phyloP scores from a whole-genome alignment of 371 early-diverging fungal species.

The Batrachochytrium dendrobatidis region DNA sequence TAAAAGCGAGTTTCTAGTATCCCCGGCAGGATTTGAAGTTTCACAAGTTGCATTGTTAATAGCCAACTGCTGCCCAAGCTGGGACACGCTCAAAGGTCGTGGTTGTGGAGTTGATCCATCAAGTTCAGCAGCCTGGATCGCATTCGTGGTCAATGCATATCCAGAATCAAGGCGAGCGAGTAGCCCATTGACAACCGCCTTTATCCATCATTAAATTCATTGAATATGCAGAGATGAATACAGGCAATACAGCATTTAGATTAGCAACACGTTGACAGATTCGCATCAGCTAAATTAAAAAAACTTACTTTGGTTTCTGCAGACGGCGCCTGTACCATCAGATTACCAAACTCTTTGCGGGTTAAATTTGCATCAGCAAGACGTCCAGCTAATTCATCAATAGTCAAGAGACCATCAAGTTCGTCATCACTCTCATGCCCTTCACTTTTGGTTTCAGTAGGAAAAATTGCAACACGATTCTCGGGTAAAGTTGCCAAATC shows the following conservation, averaged over 20 bases:
- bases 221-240: background rate
- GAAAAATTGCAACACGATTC: background rate
- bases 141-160: background rate
- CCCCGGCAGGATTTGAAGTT: background rate
- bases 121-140: background rate
- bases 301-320: background rate
- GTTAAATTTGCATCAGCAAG: background rate
- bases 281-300: no score
- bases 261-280: background rate
- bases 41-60: no score
- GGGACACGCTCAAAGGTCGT: no score
- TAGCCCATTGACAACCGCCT: conserved; percentile 1
- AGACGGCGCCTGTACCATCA: background rate
- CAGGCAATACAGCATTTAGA: background rate
- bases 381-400: background rate
- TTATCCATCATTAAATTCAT: background rate
- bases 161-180: background rate
- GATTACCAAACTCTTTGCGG: background rate
- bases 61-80: background rate
- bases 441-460: background rate
- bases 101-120: no score
- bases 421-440: background rate
- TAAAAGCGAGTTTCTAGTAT: background rate
- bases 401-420: background rate
- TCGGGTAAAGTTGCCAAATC: background rate